Base-by-base conservation (phyloP, 2,329 filamentous ascomycete species). In the Fusarium floridanum region DNA sequence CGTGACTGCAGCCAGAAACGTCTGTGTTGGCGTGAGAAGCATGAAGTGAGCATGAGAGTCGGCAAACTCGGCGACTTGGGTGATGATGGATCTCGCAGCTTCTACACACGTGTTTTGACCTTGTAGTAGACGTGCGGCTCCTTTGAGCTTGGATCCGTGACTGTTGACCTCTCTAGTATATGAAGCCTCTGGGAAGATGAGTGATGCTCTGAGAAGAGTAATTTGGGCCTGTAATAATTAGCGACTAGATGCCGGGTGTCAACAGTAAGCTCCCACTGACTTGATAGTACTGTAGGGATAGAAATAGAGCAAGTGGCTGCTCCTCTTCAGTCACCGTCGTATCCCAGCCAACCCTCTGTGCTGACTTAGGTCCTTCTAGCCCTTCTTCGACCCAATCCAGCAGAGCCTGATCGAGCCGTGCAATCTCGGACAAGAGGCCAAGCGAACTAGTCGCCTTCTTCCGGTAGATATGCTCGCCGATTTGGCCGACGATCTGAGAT, bases 401-500 rank as follows among this genome's bases (percentile, higher is more conserved):
- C 3, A 76, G n/a, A 0, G 70, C 64, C 17, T 77, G 75, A 17
- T 77, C 74, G 0, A 77, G 45, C 9, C 72, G 55, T 2, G 67
- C 57, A 9, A 75, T 77, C 3, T 75, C 74, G 0, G 57, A 48
- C 11, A 77, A 29, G 1, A 77, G 67, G 6, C 64, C 61, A 12
- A 68, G 53, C 2, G 75, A 72, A 1, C 45, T 66, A 4, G 76
- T 59, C 8, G 74, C 63, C 61, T 72, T 75, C 6, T 32, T 48
- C 1, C 74, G 65, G 4, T 76, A 77, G 10, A 77, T 64, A 2
- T 77, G 72, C 20, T 76, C 75, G 16, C 75, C 76, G 3, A 76
- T 77, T n/a, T 77, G 74, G 0, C 75, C 64, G 0, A 77, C 53
- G 1, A 77, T 32, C 1, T 63, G 57, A n/a, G 74, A 71, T 0